Percentiles rank a stretch among this genome's conserved stretches.
phyloP scores from a whole-genome alignment of 2,329 filamentous ascomycete species.

The Fusarium musae region DNA sequence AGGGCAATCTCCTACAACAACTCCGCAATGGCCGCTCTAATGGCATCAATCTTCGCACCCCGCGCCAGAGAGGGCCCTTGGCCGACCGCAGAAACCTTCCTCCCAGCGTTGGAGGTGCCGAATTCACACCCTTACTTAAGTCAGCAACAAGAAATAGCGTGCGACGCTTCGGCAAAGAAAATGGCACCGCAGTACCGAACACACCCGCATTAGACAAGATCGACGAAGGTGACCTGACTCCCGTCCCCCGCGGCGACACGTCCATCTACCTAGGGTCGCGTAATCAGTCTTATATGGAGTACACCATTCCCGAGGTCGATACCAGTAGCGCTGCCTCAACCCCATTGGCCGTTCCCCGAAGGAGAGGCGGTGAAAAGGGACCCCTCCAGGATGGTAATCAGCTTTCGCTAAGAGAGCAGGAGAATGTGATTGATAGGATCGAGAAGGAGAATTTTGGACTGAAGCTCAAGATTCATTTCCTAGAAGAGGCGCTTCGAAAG shows the following conservation, averaged over 20 bases:
- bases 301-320: conserved; percentile 79
- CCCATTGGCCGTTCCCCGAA: conserved; percentile 76
- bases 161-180: conserved; percentile 72
- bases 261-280: conserved; percentile 75
- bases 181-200: conserved; percentile 65
- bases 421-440: conserved; percentile 93
- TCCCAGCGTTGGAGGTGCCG: conserved; percentile 71
- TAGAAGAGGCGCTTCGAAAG: conserved; percentile 90
- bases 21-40: conserved; percentile 73
- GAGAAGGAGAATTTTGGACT: conserved; percentile 98
- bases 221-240: conserved; percentile 78
- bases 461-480: conserved; percentile 96
- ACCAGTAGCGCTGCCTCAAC: conserved; percentile 87
- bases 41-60: conserved; percentile 74
- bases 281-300: conserved; percentile 72
- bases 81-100: conserved; percentile 78
- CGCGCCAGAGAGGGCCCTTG: conserved; percentile 75
- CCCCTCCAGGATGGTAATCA: conserved; percentile 88
- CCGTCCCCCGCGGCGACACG: conserved; percentile 77
- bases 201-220: conserved; percentile 78
- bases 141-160: conserved; percentile 78
- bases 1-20: conserved; percentile 75
- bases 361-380: conserved; percentile 70
- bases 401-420: conserved; percentile 91
- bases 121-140: conserved; percentile 96